Percentiles rank a stretch among this genome's conserved stretches.
These are phyloP conservation scores for Didymella keratinophila DNA, from an alignment of 2,329 filamentous ascomycete species.

Conservation along the genomic window DNA sequence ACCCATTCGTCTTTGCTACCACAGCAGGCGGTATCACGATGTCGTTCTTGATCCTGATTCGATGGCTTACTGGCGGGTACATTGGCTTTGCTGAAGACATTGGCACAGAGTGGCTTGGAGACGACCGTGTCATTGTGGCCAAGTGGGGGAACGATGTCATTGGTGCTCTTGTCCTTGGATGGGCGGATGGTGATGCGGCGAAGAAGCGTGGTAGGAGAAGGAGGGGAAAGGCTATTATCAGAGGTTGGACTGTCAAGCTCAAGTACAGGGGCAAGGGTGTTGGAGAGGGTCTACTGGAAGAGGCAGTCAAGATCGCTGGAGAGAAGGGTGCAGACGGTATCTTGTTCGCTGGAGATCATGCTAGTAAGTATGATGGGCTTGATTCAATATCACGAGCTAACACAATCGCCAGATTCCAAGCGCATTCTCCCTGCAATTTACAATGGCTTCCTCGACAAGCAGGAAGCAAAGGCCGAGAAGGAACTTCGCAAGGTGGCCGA, in stretches of 20 bases:
- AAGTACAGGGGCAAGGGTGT: slow-evolving; percentile 75
- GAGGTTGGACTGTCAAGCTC: slow-evolving; percentile 81
- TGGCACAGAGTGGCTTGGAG: slow-evolving; percentile 68
- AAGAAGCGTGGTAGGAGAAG: slow-evolving; percentile 56
- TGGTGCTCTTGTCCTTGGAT: slow-evolving; percentile 72
- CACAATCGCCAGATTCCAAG: slow-evolving; percentile 38
- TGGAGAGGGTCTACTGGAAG: slow-evolving; percentile 74
- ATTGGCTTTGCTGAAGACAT: slow-evolving; percentile 68
- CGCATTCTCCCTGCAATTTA: slow-evolving; percentile 46
- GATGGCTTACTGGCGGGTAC: slow-evolving; percentile 69
- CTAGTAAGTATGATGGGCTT: slow-evolving; percentile 64
- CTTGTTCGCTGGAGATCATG: slow-evolving; percentile 79
- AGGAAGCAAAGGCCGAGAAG: slow-evolving; percentile 46
- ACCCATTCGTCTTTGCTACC: slow-evolving; percentile 64
- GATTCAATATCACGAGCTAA: slow-evolving; percentile 24
- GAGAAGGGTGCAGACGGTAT: slow-evolving; percentile 74
- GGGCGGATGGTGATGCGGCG: slow-evolving; percentile 61
- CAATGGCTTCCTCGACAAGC: slow-evolving; percentile 47
- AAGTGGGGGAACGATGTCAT: slow-evolving; percentile 74
- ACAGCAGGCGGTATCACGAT: slow-evolving; percentile 69
- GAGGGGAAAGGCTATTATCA: slow-evolving; percentile 74
- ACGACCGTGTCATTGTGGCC: slow-evolving; percentile 64
- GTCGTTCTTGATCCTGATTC: slow-evolving; percentile 68
- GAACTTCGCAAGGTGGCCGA: slow-evolving; percentile 50
- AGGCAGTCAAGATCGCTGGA: slow-evolving; percentile 72